Conservation (phyloP, 169 alveolate genomes). For the Plasmodium cynomolgi region DNA sequence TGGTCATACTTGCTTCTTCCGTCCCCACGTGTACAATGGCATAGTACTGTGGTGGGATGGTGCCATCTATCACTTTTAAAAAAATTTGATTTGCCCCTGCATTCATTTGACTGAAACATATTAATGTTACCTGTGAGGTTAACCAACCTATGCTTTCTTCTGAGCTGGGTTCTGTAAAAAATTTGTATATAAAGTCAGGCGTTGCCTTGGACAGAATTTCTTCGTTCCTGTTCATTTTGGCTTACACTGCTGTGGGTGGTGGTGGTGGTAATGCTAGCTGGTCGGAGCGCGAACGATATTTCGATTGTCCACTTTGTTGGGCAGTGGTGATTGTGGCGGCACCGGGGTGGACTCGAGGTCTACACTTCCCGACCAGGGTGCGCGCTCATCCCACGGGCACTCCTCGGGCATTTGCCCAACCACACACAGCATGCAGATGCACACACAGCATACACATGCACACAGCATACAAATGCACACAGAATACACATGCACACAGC, state of each 20-base stretch:
- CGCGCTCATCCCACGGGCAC: background rate
- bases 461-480: background rate
- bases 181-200: slow-evolving; percentile 57
- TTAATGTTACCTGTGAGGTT: slow-evolving; percentile 20
- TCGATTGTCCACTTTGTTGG: background rate
- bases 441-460: background rate
- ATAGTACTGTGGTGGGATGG: slow-evolving; percentile 54
- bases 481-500: background rate
- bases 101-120: slow-evolving; percentile 73
- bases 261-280: background rate
- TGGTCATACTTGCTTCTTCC: background rate
- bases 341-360: background rate
- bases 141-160: slow-evolving; percentile 34
- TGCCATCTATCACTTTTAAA: slow-evolving; percentile 72
- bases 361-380: background rate
- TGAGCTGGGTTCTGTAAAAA: slow-evolving; percentile 52
- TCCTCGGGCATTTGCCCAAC: background rate
- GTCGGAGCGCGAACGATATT: background rate
- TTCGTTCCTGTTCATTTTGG: slow-evolving; percentile 56
- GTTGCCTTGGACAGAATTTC: slow-evolving; percentile 70
- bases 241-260: background rate
- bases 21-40: slow-evolving; percentile 60
- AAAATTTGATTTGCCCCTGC: slow-evolving; percentile 58
- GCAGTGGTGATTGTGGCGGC: background rate
- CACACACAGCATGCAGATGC: background rate